Base-by-base conservation (phyloP, 2,329 filamentous ascomycete genomes). In the Stemphylium vesicarium region DNA sequence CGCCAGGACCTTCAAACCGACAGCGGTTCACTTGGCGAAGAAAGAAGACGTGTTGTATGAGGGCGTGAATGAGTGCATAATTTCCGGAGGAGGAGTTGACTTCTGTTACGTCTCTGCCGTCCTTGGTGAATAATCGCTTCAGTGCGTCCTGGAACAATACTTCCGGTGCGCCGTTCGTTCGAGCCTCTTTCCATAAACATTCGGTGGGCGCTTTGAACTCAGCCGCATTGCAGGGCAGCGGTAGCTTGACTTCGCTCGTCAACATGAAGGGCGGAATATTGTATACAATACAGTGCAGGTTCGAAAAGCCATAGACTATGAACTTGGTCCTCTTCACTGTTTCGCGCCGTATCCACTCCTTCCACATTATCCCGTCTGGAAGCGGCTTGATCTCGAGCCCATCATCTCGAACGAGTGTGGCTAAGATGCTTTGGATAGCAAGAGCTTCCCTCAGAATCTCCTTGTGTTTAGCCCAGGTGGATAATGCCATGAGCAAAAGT, bases 31-130 rank as follows among this genome's bases (percentile, higher is more conserved):
- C 64, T 54, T 88, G 85, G 63, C 88, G 88, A 18, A 89, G 72
- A 33, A 90, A 79, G 69, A 88, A 91, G 13, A 91, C 87, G 57
- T 90, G 87, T 64, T 91, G 88, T 10, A 91, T 82, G 20, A 92
- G 71, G 3, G 87, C 88, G 65, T 91, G 88, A 3, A 91, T 88
- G 31, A 92, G 78, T 7, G 90, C 83, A 60, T 91, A 90, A 63
- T 88, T 88, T 0, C 88, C 88, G 6, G 70, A 64, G 7, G 69
- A 70, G 1, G 71, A 71, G 22, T 66, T 73, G 31, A 56, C 63
- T 38, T 72, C 63, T 3, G 72, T 73, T 12, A 74, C 63, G 31
- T 73, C 67, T 15, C 68, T 53, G 6, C 72, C 71, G 33, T 67
- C 60, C 47, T 66, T 69, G 1, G 69, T 70, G 32, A 75, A 75